Base-by-base conservation (phyloP, 2,329 filamentous ascomycete genomes). In the Triangularia setosa region DNA sequence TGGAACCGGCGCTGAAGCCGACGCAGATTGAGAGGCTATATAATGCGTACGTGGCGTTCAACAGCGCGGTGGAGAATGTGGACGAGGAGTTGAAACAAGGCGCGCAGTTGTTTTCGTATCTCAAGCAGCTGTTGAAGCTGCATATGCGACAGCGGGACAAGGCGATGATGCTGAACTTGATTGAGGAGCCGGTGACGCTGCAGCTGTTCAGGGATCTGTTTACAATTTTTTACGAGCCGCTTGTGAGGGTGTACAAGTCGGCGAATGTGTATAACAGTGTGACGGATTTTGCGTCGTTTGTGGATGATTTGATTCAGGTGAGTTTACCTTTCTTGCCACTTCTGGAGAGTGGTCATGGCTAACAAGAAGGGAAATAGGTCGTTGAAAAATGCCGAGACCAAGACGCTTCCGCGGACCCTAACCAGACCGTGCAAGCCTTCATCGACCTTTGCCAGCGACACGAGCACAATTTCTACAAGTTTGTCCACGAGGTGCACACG, bases 211-310 rank as follows among this genome's bases (percentile, higher is more conserved):
- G 93, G 57, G 95, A 99, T 73, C 84, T 99, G 24, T 98, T 99
- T 76, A 96, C 93, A 33, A 98, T 99, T 74, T 99, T 99, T 80
- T 99, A 99, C 78, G 95, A 99, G 75, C 95, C 95, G 0, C 87
- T 99, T 23, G 92, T 99, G 16, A 87, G 95, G 57, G 95, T 99
- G 0, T 99, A 99, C 83, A 99, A 98, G 79, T 97, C 93, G 21
- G 95, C 95, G 69, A 99, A 98, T 72, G 94, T 99, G 25, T 98
- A 98, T 82, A 95, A 88, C 80, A 96, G 91, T 74, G 94, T 99
- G 65, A 98, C 94, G 0, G 95, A 99, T 76, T 98, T 99, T 79
- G 91, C 94, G 0, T 83, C 88, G 44, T 99, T 99, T 72, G 87
- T 95, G 61, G 93, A 97, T 73, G 95, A 99, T 75, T 91, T 93